Base-by-base conservation (phyloP, 1,284 basidiomycete species). In the Cryptococcus floricola region DNA sequence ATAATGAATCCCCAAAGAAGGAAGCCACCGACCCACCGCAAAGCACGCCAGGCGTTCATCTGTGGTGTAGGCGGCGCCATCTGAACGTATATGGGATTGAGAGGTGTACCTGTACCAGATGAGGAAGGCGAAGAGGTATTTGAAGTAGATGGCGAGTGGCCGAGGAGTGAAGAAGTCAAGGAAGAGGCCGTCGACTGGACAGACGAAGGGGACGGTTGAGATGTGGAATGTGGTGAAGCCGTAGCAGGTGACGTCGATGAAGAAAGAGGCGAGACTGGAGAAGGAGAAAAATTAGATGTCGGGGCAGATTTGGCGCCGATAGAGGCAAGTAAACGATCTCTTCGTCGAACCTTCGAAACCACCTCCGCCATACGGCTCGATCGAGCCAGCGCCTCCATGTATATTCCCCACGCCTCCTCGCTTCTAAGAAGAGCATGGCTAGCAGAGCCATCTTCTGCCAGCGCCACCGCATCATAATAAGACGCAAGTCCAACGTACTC, bases 1-100 rank as follows among this genome's bases (percentile, higher is more conserved):
- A 89, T 81, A 71, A 76, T 56, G 57, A 76, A 76, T 19, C 52
- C 62, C 70, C 70, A 73, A 27, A 76, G 58, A 5, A 68, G 23
- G 45, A 69, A 46, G 9, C 68, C 68, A n/a, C 66, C 43, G 5
- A 74, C 14, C 65, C 68, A 74, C 37, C 72, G 60, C 37, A 73
- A 25, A 9, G 62, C 61, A 42, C 62, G 63, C 65, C 62, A 65
- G 18, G 63, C 59, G 43, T 58, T 70, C 14, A 61, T 56, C 48
- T 66, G 58, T 1, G 74, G 63, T 10, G 74, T 58, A 3, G 66
- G 50, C 12, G 72, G 70, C 5, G 74, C 73, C 48, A 76, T 62
- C 58, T 74, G 72, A 19, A 76, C 74, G 54, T 73, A 68, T 52
- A 76, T 64, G 2, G 74, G 74, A 19, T 70, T 68, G 18, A 76